These are phyloP conservation scores for Francoa sonchifolia DNA, from an alignment of 441 rosid species.

Conservation along the genomic window DNA sequence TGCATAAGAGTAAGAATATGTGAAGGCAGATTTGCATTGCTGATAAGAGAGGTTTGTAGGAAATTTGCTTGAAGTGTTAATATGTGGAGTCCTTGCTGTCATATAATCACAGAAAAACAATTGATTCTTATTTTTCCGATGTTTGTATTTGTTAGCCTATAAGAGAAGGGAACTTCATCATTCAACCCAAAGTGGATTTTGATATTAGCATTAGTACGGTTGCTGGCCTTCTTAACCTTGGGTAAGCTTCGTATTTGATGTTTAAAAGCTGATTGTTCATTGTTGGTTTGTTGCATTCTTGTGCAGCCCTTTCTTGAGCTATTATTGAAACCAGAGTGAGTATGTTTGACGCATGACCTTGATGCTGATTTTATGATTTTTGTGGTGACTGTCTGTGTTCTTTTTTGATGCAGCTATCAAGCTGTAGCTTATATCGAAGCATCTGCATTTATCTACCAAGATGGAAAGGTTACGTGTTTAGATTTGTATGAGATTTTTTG, in stretches of 20 bases:
- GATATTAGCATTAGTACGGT: constrained; percentile 96
- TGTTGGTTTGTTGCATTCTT: neutral
- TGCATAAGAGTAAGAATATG: constrained; percentile 95
- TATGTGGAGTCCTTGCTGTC: constrained; percentile 4
- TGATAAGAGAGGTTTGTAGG: constrained; percentile 80
- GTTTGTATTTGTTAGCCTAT: constrained; percentile 54
- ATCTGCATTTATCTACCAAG: constrained; percentile 89
- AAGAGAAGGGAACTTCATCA: constrained; percentile 96
- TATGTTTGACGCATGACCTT: too few relatives aligned
- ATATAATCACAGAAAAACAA: constrained; percentile 8
- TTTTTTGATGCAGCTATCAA: constrained; percentile 56
- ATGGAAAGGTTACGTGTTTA: constrained; percentile 74
- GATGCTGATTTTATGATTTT: too few relatives aligned
- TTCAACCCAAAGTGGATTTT: constrained; percentile 98
- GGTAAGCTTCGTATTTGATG: constrained; percentile 43
- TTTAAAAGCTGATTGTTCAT: neutral
- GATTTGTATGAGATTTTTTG: too few relatives aligned
- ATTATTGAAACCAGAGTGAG: neutral
- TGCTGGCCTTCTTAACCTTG: constrained; percentile 95
- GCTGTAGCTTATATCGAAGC: constrained; percentile 98
- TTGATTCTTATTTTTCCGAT: constrained; percentile 11
- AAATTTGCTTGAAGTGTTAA: constrained; percentile 5
- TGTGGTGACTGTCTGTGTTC: neutral
- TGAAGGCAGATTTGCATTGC: constrained; percentile 96
- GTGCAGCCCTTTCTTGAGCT: neutral